phyloP scores from a whole-genome alignment of 805 yeast species.

The Saturnispora serradocipensis region DNA sequence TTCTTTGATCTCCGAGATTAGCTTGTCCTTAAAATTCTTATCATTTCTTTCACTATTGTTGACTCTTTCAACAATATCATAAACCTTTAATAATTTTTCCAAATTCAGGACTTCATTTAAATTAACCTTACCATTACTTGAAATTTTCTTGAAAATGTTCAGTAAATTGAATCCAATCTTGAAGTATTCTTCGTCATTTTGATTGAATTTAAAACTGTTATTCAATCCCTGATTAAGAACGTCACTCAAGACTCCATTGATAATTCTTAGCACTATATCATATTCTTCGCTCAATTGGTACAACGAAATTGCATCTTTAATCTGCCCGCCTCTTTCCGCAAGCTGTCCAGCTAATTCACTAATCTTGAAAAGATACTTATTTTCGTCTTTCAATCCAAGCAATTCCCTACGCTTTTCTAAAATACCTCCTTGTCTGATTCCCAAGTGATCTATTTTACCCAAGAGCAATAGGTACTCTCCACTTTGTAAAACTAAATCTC shows the following conservation, averaged over 20 bases:
- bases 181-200: constrained; percentile 40
- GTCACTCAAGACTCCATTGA: constrained; percentile 74
- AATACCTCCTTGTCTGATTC: constrained; percentile 71
- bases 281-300: constrained; percentile 86
- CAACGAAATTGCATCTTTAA: constrained; percentile 72
- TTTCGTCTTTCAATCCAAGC: constrained; percentile 47
- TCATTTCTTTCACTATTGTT: constrained; percentile 34
- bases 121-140: neutral
- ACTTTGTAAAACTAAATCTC: constrained; percentile 78
- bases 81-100: constrained; percentile 52
- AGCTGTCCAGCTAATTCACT: constrained; percentile 77
- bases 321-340: constrained; percentile 88
- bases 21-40: constrained; percentile 25
- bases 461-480: constrained; percentile 72
- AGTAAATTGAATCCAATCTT: constrained; percentile 37
- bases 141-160: constrained; percentile 16
- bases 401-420: constrained; percentile 69
- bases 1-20: constrained; percentile 34
- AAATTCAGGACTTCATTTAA: constrained; percentile 53
- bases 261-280: constrained; percentile 64
- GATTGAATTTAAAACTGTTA: constrained; percentile 6
- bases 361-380: constrained; percentile 56
- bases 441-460: constrained; percentile 76
- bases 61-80: constrained; percentile 62
- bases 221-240: neutral